These are phyloP conservation scores for Phytophthora pinifolia DNA, from an alignment of 352 stramenopile genomes.

Conservation along the genomic window DNA sequence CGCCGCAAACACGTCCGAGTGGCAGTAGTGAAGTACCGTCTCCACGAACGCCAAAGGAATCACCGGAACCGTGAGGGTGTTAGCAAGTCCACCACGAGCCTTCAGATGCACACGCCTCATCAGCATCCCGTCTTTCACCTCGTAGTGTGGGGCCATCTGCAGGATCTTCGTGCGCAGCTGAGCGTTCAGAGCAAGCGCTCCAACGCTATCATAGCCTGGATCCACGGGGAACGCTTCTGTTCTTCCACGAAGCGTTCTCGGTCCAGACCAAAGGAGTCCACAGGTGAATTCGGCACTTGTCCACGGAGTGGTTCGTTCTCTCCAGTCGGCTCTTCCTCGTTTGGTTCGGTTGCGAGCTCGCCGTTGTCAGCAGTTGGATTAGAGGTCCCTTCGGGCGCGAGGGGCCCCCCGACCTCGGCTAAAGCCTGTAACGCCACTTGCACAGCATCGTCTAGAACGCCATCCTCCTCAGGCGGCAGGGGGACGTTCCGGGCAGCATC, in stretches of 20 bases:
- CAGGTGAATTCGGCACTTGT: no score
- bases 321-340: no score
- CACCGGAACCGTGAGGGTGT: neutral
- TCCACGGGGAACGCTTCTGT: neutral
- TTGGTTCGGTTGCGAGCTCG: no score
- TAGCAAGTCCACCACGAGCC: neutral
- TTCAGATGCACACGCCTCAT: neutral
- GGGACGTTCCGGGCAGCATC: no score
- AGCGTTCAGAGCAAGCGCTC: neutral
- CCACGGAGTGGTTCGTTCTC: no score
- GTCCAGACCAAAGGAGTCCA: no score
- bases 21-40: constrained; percentile 7
- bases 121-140: neutral
- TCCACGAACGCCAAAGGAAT: neutral
- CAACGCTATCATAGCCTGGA: neutral
- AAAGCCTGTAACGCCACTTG: no score
- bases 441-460: no score
- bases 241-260: neutral
- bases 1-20: neutral
- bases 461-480: no score
- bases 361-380: no score
- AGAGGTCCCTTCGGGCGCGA: no score
- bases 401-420: no score
- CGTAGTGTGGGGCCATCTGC: neutral
- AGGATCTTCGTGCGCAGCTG: neutral